Evolutionary conservation across 2,329 filamentous ascomycete genomes (phyloP).

Genomic region (Lithohypha guttulata): DNA sequence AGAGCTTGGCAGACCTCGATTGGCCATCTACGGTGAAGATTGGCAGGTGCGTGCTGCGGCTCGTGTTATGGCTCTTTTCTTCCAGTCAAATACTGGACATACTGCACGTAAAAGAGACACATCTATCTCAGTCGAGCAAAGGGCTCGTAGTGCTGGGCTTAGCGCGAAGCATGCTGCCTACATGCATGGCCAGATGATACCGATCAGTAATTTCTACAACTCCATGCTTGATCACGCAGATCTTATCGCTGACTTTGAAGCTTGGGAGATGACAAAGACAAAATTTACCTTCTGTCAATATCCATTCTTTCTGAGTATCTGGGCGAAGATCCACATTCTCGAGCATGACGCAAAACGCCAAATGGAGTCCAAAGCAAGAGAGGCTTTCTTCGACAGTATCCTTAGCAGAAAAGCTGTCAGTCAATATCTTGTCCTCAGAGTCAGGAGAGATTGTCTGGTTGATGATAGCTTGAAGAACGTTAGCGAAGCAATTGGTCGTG

Average conservation of each 20-base stretch:
- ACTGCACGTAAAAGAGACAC: constrained; percentile 31
- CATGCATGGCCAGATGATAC: constrained; percentile 55
- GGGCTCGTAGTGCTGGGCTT: constrained; percentile 30
- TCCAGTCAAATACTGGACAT: constrained; percentile 62
- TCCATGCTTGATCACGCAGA: constrained; percentile 79
- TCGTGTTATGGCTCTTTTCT: constrained; percentile 68
- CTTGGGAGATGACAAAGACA: constrained; percentile 64
- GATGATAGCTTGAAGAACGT: constrained; percentile 62
- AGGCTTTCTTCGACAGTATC: constrained; percentile 86
- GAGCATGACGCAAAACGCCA: constrained; percentile 80
- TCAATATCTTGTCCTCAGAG: constrained; percentile 64
- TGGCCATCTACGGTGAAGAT: constrained; percentile 62
- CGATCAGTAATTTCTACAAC: constrained; percentile 80
- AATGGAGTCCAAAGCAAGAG: constrained; percentile 78
- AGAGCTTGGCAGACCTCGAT: constrained; percentile 35
- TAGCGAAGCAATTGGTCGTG: constrained; percentile 70
- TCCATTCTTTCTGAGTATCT: constrained; percentile 82
- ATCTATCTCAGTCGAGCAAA: constrained; percentile 20
- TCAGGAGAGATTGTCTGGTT: constrained; percentile 61
- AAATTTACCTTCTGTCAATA: constrained; percentile 88
- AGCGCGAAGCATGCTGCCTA: constrained; percentile 35
- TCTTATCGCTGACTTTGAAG: constrained; percentile 72
- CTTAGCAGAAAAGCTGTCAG: constrained; percentile 62
- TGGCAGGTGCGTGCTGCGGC: constrained; percentile 82
- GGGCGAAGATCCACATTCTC: constrained; percentile 81